Evolutionary conservation across 2,329 filamentous ascomycete genomes (phyloP).

Genomic region (Ascochyta clinopodiicola): DNA sequence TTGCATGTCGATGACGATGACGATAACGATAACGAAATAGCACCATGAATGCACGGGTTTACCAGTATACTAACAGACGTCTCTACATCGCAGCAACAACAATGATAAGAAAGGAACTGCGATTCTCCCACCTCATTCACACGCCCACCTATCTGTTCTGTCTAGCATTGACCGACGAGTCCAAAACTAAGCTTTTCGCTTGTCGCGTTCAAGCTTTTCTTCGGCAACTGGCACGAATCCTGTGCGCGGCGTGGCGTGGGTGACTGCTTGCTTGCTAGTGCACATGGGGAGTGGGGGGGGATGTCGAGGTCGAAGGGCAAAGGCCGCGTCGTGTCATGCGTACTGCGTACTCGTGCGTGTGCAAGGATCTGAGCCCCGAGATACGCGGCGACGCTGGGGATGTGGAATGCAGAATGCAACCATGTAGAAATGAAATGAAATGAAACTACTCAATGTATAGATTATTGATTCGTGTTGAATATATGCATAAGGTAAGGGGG

Average conservation of each 20-base stretch:
- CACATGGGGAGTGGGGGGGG: background rate
- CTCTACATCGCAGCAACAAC: too few relatives aligned
- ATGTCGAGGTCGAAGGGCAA: background rate
- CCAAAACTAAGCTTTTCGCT: background rate
- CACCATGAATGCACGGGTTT: too few relatives aligned
- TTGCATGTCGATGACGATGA: background rate
- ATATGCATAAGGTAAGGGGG: background rate
- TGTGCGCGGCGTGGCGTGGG: too few relatives aligned
- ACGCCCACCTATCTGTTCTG: too few relatives aligned
- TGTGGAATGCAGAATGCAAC: background rate
- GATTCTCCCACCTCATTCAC: too few relatives aligned
- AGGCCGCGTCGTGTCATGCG: background rate
- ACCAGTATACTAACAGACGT: too few relatives aligned
- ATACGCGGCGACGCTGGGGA: background rate
- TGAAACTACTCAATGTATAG: background rate
- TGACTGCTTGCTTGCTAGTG: background rate
- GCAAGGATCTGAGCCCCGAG: background rate
- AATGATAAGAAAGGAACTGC: too few relatives aligned
- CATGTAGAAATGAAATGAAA: too few relatives aligned
- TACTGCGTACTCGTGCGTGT: background rate
- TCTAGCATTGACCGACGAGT: too few relatives aligned
- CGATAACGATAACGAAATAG: too few relatives aligned
- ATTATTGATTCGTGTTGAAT: background rate
- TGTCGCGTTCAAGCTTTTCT: background rate
- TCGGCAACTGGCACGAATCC: too few relatives aligned